phyloP scores from a whole-genome alignment of 208 protist species.

The Leishmania major region DNA sequence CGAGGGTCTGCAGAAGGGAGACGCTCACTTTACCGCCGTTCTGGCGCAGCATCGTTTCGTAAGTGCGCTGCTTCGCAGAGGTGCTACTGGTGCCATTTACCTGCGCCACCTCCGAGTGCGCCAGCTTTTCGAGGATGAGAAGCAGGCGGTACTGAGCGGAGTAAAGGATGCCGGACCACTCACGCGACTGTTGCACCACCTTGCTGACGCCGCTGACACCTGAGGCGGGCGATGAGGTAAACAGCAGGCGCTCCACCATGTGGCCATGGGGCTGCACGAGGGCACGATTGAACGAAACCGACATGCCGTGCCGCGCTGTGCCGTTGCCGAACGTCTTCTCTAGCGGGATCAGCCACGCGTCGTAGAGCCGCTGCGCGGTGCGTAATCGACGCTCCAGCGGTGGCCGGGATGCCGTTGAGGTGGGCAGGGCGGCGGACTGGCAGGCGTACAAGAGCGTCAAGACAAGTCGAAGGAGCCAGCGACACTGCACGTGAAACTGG shows the following conservation, averaged over 20 bases:
- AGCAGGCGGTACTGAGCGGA: slow-evolving; percentile 74
- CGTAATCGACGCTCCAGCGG: slow-evolving; percentile 44
- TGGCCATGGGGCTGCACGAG: slow-evolving; percentile 43
- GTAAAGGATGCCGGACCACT: slow-evolving; percentile 38
- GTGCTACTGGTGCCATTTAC: slow-evolving; percentile 45
- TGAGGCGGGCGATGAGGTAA: background rate
- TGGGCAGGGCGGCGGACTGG: slow-evolving; percentile 4
- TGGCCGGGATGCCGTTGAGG: slow-evolving; percentile 20
- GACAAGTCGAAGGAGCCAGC: slow-evolving; percentile 26
- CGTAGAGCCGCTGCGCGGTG: slow-evolving; percentile 28
- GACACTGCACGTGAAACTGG: slow-evolving; percentile 18
- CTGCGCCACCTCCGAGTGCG: slow-evolving; percentile 58
- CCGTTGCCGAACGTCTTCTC: slow-evolving; percentile 29
- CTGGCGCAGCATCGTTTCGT: slow-evolving; percentile 60
- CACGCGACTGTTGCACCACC: slow-evolving; percentile 7
- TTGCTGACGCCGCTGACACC: background rate
- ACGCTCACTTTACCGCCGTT: slow-evolving; percentile 72
- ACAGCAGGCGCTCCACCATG: slow-evolving; percentile 15
- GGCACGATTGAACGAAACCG: slow-evolving; percentile 29
- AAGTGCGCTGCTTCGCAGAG: slow-evolving; percentile 62
- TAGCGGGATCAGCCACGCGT: slow-evolving; percentile 29
- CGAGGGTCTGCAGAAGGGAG: slow-evolving; percentile 58
- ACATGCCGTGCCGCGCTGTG: slow-evolving; percentile 52
- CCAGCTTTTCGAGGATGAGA: slow-evolving; percentile 68
- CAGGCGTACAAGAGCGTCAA: slow-evolving; percentile 18